Evolutionary conservation across 2,329 filamentous ascomycete species (phyloP).

Genomic region (Lachnellula hyalina): DNA sequence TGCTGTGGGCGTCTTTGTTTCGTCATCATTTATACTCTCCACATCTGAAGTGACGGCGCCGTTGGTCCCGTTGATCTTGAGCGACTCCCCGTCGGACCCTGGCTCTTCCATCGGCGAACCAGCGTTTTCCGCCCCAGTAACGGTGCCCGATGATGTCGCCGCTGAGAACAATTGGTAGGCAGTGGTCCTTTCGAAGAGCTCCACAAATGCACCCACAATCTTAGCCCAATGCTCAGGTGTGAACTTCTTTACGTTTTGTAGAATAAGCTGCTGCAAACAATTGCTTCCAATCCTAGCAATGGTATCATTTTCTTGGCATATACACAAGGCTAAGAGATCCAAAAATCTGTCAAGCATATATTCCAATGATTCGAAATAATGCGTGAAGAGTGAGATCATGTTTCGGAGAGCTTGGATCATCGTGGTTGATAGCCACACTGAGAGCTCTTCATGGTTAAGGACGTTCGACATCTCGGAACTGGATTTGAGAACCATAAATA

Average conservation of each 20-base stretch:
- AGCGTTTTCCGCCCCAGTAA: constrained; percentile 49
- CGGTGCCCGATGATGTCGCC: constrained; percentile 48
- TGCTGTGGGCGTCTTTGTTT: constrained; percentile 25
- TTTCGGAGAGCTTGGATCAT: constrained; percentile 98
- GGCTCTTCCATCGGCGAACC: constrained; percentile 26
- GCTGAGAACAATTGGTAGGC: constrained; percentile 94
- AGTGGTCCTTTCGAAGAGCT: constrained; percentile 90
- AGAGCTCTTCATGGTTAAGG: constrained; percentile 91
- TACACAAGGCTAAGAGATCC: constrained; percentile 88
- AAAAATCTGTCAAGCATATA: constrained; percentile 99
- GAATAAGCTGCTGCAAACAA: constrained; percentile 90
- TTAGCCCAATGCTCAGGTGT: constrained; percentile 82
- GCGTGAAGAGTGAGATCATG: constrained; percentile 98
- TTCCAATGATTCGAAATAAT: constrained; percentile 93
- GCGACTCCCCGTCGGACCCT: constrained; percentile 43
- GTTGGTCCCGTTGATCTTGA: constrained; percentile 56
- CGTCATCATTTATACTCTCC: constrained; percentile 29
- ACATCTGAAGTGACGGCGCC: constrained; percentile 30
- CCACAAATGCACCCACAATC: constrained; percentile 92
- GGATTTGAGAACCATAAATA: constrained; percentile 96
- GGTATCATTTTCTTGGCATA: constrained; percentile 98
- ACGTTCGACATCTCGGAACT: constrained; percentile 96
- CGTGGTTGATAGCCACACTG: constrained; percentile 97
- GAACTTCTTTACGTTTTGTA: constrained; percentile 96
- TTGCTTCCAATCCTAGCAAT: constrained; percentile 98